Evolutionary conservation across 345 rosid species (phyloP), one percentile per base, ranked within the genome.

Genomic region (Mangifera indica): DNA sequence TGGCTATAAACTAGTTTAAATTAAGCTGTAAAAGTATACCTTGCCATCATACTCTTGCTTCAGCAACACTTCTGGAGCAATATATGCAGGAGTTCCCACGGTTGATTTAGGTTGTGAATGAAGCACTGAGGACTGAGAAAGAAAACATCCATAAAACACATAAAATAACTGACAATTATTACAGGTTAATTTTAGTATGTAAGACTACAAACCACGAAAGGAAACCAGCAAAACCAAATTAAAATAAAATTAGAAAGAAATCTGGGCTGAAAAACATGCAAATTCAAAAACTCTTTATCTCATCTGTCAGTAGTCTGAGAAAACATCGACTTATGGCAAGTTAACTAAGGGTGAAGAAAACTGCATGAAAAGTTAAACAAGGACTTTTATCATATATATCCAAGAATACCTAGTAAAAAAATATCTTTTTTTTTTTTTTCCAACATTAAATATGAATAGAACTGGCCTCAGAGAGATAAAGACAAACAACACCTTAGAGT

Each of bases 41-140:
- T 95, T 95, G 83, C 98, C 98, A 79, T 95, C 98, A 42, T 95
- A 95, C 74, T 91, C 93, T 70, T 85, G 89, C 78, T 84, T 91
- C 63, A 86, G 83, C 21, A 92, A 77, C 37, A 95, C 98, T 85
- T 95, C 99, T 15, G 98, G 97, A 69, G 99, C 99, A 22, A 92
- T 95, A 71, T 91, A 92, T 9, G 99, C 98, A 77, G 99, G 99
- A 76, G 98, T 95, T 46, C 99, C 99, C n/a, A 95, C 98, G 8
- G 97, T 95, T 51, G 99, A 95, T 72, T 87, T 95, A 1, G 98
- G 99, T 84, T 92, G 97, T 10, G 98, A 95, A 79, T 92, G 98
- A 53, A 92, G 93, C 78, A 95, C 91, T 20, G 93, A 89, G 21
- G 99, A 92, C 97, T 92, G 88, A 60, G 52, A 51, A 71, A 67